These are phyloP conservation scores for Schizosaccharomyces cryophilus DNA, from an alignment of 805 yeast species.

Conservation along the genomic window DNA sequence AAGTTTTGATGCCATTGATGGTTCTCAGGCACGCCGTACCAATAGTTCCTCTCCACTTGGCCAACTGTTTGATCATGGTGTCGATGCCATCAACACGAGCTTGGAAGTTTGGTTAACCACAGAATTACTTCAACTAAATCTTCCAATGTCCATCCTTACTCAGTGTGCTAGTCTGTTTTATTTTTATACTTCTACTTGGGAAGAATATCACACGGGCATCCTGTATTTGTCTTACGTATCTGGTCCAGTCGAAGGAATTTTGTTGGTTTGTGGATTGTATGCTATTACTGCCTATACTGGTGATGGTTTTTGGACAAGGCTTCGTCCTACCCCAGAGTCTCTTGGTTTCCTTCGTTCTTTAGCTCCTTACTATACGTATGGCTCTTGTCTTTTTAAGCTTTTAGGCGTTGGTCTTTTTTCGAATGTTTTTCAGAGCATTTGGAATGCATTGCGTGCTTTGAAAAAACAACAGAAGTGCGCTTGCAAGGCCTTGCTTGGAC, in stretches of 20 bases:
- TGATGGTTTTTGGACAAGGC: background rate
- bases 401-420: constrained; percentile 13
- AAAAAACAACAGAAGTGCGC: background rate
- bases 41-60: constrained; percentile 90
- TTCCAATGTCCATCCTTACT: constrained; percentile 27
- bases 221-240: constrained; percentile 58
- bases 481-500: constrained; percentile 20
- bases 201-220: constrained; percentile 16
- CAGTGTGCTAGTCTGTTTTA: constrained; percentile 52
- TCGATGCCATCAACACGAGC: constrained; percentile 53
- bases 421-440: constrained; percentile 17
- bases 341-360: background rate
- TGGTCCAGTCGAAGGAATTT: constrained; percentile 90
- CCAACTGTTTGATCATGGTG: constrained; percentile 82
- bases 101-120: constrained; percentile 50
- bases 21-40: constrained; percentile 75
- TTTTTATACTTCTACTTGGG: constrained; percentile 17
- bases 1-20: constrained; percentile 93
- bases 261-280: constrained; percentile 27
- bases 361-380: background rate
- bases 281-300: constrained; percentile 7
- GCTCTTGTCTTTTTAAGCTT: background rate
- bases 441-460: background rate
- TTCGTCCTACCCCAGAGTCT: background rate
- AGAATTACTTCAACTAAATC: constrained; percentile 57